A percentile compares a stretch with the other conserved stretches of the same genome.
These are phyloP conservation scores for Leishmania tropica DNA, from an alignment of 208 protist genomes.

Conservation along the genomic window DNA sequence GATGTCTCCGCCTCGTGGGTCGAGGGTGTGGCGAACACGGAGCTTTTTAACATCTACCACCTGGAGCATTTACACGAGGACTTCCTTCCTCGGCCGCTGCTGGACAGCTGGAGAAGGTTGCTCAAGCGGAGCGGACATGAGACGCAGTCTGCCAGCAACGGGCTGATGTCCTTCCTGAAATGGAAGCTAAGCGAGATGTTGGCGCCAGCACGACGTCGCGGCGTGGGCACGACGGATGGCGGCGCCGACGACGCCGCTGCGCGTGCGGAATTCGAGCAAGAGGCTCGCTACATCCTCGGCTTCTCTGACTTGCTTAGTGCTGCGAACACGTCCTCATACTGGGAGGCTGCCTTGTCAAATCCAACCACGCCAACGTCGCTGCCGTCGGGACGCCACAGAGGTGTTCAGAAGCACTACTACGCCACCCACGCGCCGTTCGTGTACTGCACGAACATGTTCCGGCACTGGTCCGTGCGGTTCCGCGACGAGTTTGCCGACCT, in stretches of 20 bases:
- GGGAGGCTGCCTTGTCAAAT: slow-evolving; percentile 16
- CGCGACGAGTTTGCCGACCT: slow-evolving; percentile 31
- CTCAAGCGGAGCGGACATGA: background rate
- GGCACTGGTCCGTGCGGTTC: slow-evolving; percentile 27
- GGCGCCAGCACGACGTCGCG: too few relatives aligned
- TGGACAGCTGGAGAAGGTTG: background rate
- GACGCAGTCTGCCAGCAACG: background rate
- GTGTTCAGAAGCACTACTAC: slow-evolving; percentile 12
- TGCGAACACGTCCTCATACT: slow-evolving; percentile 24
- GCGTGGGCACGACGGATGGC: too few relatives aligned
- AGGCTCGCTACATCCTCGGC: slow-evolving; percentile 2
- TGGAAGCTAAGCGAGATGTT: background rate
- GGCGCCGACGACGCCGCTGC: too few relatives aligned
- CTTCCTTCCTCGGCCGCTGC: background rate
- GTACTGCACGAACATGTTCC: slow-evolving; percentile 69
- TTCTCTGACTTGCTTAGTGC: slow-evolving; percentile 15
- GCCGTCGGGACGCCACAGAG: background rate
- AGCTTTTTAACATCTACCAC: too few relatives aligned
- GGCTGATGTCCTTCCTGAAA: background rate
- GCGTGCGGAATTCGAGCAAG: background rate
- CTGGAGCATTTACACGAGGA: too few relatives aligned
- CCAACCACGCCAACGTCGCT: background rate
- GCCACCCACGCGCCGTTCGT: slow-evolving; percentile 67
- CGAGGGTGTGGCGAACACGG: too few relatives aligned
- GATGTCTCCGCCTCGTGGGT: too few relatives aligned